Evolutionary conservation across 2,329 filamentous ascomycete genomes (phyloP).

Genomic region (Diaporthe citriasiana): DNA sequence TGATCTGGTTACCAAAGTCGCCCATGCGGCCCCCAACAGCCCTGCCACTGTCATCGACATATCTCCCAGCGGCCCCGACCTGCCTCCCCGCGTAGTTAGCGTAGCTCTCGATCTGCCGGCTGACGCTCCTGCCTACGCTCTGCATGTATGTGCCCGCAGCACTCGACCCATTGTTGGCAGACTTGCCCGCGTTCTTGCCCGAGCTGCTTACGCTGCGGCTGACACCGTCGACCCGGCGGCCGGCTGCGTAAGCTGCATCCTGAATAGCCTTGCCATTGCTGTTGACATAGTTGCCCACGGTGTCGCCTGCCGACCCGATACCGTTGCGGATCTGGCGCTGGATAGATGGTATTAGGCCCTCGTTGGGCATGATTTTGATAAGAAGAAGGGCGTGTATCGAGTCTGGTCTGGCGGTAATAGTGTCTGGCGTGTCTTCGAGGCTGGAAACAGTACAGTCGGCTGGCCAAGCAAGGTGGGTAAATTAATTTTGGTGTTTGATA

Average conservation of each 20-base stretch:
- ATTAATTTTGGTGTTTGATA: background rate
- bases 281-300: slow-evolving; percentile 40
- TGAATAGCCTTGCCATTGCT: slow-evolving; percentile 41
- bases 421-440: background rate
- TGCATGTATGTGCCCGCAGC: slow-evolving; percentile 29
- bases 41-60: slow-evolving; percentile 40
- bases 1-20: slow-evolving; percentile 38
- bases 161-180: slow-evolving; percentile 20
- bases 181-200: slow-evolving; percentile 37
- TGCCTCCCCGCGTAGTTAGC: slow-evolving; percentile 34
- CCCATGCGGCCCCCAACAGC: slow-evolving; percentile 37
- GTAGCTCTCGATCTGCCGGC: slow-evolving; percentile 33
- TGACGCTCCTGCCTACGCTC: slow-evolving; percentile 28
- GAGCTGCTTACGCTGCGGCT: slow-evolving; percentile 39
- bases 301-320: slow-evolving; percentile 37
- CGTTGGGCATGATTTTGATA: slow-evolving; percentile 36
- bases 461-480: background rate
- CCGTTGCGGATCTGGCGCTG: slow-evolving; percentile 40
- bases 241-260: slow-evolving; percentile 30
- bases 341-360: slow-evolving; percentile 39
- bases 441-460: background rate
- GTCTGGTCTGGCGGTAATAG: background rate
- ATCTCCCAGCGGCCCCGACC: slow-evolving; percentile 34
- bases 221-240: slow-evolving; percentile 34
- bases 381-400: background rate